phyloP scores from a whole-genome alignment of 73 alveolate species.

The Paramecium bursaria region DNA sequence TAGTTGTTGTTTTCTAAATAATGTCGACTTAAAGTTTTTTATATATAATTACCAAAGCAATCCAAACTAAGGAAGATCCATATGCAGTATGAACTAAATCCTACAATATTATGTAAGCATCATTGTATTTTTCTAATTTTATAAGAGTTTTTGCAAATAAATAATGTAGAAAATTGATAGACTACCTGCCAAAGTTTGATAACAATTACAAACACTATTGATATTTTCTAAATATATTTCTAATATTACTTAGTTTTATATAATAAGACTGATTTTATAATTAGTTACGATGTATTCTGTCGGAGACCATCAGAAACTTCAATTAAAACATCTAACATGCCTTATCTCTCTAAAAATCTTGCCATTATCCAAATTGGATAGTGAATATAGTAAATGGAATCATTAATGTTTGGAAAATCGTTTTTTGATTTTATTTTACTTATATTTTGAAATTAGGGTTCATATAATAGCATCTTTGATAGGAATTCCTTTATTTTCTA shows the following conservation, averaged over 20 bases:
- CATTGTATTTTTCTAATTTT: background rate
- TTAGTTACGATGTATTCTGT: background rate
- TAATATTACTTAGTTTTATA: slow-evolving; percentile 40
- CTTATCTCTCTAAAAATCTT: background rate
- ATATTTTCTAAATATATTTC: background rate
- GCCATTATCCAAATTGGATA: background rate
- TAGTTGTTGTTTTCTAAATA: slow-evolving; percentile 9
- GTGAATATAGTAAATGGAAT: slow-evolving; percentile 3
- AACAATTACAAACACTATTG: background rate
- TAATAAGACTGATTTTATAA: background rate
- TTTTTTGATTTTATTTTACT: slow-evolving; percentile 34
- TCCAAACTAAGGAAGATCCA: slow-evolving; percentile 17
- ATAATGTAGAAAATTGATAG: slow-evolving; percentile 8
- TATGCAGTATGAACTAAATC: background rate
- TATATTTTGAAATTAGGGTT: slow-evolving; percentile 17
- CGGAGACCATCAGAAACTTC: background rate
- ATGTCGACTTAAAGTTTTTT: background rate
- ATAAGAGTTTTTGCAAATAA: background rate
- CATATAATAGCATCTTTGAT: background rate
- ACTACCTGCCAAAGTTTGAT: background rate
- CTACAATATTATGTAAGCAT: slow-evolving; percentile 15
- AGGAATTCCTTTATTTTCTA: background rate
- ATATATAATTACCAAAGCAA: slow-evolving; percentile 5
- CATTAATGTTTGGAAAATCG: slow-evolving; percentile 30
- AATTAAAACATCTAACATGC: background rate